Conservation (phyloP, 176 grass and related monocot species). For the Aegilops umbellulata region DNA sequence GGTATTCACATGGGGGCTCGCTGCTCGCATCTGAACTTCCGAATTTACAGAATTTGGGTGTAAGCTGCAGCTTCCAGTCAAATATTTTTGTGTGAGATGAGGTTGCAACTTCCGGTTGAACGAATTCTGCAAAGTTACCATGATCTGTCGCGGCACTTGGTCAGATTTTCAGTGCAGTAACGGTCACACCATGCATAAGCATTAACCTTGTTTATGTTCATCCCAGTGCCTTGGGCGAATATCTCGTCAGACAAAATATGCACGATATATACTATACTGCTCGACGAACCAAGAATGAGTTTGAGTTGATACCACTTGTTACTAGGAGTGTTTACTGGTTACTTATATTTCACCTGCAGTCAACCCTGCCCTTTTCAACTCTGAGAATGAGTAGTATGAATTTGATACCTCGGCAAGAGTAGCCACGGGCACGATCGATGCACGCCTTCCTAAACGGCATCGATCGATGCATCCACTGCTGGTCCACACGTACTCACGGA, state of each 20-base stretch:
- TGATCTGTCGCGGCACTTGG: not conserved
- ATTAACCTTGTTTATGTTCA: not conserved
- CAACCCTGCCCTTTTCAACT: conserved; percentile 14
- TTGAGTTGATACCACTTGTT: too few relatives aligned
- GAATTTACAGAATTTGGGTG: not conserved
- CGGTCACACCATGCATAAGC: not conserved
- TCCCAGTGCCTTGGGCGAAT: not conserved
- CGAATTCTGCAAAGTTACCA: not conserved
- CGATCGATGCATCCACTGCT: not conserved
- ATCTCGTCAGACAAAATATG: too few relatives aligned
- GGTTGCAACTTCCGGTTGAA: too few relatives aligned
- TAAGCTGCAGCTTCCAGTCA: not conserved
- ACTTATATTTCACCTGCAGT: not conserved
- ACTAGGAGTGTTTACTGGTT: not conserved
- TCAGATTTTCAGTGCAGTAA: not conserved
- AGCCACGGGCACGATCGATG: not conserved
- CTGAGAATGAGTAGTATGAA: not conserved
- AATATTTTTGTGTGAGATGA: too few relatives aligned
- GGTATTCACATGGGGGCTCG: not conserved
- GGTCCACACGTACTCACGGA: conserved; percentile 13
- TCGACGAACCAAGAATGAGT: too few relatives aligned
- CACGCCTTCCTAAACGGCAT: not conserved
- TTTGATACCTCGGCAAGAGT: not conserved
- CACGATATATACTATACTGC: too few relatives aligned
- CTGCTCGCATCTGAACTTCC: not conserved